Evolutionary conservation across 768 basidiomycete genomes (phyloP).

Genomic region (Asterophora lycoperdoides): DNA sequence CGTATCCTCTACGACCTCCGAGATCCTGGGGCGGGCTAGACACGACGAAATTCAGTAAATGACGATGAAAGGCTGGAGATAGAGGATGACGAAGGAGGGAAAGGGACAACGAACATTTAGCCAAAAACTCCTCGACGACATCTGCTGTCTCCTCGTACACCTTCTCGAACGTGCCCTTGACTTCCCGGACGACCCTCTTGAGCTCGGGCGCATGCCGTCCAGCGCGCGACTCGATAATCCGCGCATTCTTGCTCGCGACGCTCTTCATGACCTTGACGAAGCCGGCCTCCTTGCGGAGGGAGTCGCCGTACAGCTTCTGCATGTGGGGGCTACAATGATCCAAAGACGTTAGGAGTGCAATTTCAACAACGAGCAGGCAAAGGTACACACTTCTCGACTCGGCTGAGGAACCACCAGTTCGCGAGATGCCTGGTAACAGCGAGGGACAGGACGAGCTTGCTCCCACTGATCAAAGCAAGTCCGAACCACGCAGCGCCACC

Average conservation of each 20-base stretch:
- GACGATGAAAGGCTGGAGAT: not conserved
- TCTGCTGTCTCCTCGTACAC: conserved; percentile 94
- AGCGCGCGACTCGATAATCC: conserved; percentile 68
- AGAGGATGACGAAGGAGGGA: conserved; percentile 1
- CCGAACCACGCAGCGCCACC: conserved; percentile 96
- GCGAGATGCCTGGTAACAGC: conserved; percentile 83
- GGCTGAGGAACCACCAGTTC: conserved; percentile 95
- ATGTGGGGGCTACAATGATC: conserved; percentile 80
- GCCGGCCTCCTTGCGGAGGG: conserved; percentile 91
- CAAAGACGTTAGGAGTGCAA: not conserved
- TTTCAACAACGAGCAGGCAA: too few relatives aligned
- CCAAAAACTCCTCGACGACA: conserved; percentile 89
- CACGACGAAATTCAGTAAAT: not conserved
- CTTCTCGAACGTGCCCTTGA: conserved; percentile 92
- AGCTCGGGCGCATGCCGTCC: conserved; percentile 83
- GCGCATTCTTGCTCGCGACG: conserved; percentile 81
- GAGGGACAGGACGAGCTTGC: conserved; percentile 82
- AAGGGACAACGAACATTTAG: conserved; percentile 80
- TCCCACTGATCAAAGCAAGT: conserved; percentile 84
- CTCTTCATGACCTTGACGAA: conserved; percentile 97
- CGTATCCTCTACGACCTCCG: conserved; percentile 90
- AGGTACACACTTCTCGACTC: conserved; percentile 79
- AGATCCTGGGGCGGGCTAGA: conserved; percentile 80
- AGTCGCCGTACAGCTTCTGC: conserved; percentile 92
- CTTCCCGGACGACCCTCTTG: conserved; percentile 75